Evolutionary conservation across 225 moss, liverwort and hornwort species (phyloP).

Genomic region (Neckera pumila): DNA sequence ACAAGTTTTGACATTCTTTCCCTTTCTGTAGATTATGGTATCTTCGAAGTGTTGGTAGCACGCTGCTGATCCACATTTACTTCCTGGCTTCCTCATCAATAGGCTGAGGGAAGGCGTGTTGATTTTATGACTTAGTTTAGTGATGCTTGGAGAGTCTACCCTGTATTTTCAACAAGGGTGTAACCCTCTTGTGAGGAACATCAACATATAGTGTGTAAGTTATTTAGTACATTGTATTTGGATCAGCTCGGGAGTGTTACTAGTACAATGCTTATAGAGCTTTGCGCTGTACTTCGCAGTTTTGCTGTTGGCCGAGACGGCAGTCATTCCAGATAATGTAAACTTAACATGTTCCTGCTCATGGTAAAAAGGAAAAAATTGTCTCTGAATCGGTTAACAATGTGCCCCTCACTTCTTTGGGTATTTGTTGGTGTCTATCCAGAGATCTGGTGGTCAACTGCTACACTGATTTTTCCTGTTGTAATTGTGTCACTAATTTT

Average conservation of each 20-base stretch:
- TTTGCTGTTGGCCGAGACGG: not conserved
- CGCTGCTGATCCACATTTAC: not conserved
- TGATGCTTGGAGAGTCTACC: constrained; percentile 5
- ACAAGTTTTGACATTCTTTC: constrained; percentile 8
- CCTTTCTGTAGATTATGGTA: constrained; percentile 4
- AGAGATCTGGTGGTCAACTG: not conserved
- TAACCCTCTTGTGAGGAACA: not conserved
- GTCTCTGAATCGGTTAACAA: not conserved
- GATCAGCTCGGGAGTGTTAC: not conserved
- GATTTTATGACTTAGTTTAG: not conserved
- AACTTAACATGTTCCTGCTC: not conserved
- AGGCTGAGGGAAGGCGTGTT: not conserved
- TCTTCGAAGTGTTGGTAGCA: not conserved
- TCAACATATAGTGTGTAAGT: not conserved
- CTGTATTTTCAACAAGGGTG: not conserved
- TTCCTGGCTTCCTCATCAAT: not conserved
- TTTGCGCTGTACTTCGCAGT: not conserved
- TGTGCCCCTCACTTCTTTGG: not conserved
- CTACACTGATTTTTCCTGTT: not conserved
- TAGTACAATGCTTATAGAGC: not conserved
- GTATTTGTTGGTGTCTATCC: not conserved
- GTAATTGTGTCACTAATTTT: not conserved
- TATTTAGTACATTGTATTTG: not conserved
- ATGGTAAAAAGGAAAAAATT: too few species aligned
- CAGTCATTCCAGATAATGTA: not conserved